Evolutionary conservation across 1,139 yeast species (phyloP).

Genomic region (Magnusiomyces sp.): DNA sequence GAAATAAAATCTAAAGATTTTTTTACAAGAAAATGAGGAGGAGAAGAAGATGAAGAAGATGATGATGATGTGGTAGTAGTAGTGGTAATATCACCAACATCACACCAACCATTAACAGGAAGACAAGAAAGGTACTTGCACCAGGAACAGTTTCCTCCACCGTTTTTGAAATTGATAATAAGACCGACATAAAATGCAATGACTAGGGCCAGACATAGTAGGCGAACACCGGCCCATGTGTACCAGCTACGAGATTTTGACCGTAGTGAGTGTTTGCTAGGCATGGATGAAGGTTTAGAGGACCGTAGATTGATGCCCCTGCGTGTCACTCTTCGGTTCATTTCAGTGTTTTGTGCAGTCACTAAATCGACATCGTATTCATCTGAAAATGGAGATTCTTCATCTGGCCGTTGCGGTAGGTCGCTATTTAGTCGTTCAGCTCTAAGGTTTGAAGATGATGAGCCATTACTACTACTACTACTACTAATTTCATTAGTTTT

Average conservation of each 20-base stretch:
- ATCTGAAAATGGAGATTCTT: too few species aligned
- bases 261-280: background rate
- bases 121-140: slow-evolving; percentile 66
- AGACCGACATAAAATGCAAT: slow-evolving; percentile 46
- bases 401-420: too few species aligned
- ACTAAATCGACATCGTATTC: too few species aligned
- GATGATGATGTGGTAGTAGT: too few species aligned
- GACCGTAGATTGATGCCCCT: too few species aligned
- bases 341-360: too few species aligned
- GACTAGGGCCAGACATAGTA: slow-evolving; percentile 40
- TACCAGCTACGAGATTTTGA: slow-evolving; percentile 38
- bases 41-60: background rate
- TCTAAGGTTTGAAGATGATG: too few species aligned
- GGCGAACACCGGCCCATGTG: slow-evolving; percentile 46
- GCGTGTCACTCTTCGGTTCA: too few species aligned
- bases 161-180: slow-evolving; percentile 42
- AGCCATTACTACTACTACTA: too few species aligned
- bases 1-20: too few species aligned
- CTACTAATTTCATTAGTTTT: too few species aligned
- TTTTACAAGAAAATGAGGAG: background rate
- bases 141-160: slow-evolving; percentile 51
- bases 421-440: too few species aligned
- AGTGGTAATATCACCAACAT: slow-evolving; percentile 42
- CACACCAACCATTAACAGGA: slow-evolving; percentile 71
- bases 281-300: background rate